Percentiles rank a stretch among this genome's conserved stretches.
These are phyloP conservation scores for Aphanomyces euteiches DNA, from an alignment of 352 stramenopile species.

Conservation along the genomic window DNA sequence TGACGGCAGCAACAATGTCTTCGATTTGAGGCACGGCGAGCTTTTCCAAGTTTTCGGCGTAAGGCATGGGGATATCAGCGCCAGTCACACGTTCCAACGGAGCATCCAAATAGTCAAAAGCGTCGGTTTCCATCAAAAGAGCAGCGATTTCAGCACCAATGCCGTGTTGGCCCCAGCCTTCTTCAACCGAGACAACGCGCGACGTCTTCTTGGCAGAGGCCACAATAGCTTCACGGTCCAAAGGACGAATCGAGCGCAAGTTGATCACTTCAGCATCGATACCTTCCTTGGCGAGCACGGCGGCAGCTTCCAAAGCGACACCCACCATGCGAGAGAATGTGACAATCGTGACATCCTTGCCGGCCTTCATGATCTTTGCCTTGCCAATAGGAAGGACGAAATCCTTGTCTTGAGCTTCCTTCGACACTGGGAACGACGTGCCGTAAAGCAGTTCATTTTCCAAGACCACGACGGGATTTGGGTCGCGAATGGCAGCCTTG, in stretches of 20 bases:
- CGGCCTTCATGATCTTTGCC: constrained; percentile 97
- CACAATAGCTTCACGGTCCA: constrained; percentile 97
- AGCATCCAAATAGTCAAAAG: constrained; percentile 99
- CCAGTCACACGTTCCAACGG: constrained; percentile 96
- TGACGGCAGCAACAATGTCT: constrained; percentile 91
- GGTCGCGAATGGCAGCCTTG: constrained; percentile 98
- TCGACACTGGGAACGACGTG: constrained; percentile 95
- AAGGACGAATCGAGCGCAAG: constrained; percentile 91
- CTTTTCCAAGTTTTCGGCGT: constrained; percentile 96
- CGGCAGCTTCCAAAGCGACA: constrained; percentile 93
- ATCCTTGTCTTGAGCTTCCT: constrained; percentile 96
- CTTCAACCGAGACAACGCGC: constrained; percentile 96
- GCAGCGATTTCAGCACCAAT: constrained; percentile 97
- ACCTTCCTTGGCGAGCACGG: constrained; percentile 91
- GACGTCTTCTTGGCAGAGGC: constrained; percentile 98
- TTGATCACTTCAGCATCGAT: constrained; percentile 96
- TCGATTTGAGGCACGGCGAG: constrained; percentile 92
- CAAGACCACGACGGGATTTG: constrained; percentile 98
- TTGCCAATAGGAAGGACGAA: constrained; percentile 98
- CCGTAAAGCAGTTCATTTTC: constrained; percentile 99
- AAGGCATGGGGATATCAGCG: constrained; percentile 98
- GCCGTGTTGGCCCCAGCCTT: constrained; percentile 95
- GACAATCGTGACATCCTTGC: constrained; percentile 97
- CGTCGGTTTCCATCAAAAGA: constrained; percentile 97
- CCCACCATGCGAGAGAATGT: constrained; percentile 97